Base-by-base conservation (phyloP, 805 yeast genomes). In the Pichia deserticola region DNA sequence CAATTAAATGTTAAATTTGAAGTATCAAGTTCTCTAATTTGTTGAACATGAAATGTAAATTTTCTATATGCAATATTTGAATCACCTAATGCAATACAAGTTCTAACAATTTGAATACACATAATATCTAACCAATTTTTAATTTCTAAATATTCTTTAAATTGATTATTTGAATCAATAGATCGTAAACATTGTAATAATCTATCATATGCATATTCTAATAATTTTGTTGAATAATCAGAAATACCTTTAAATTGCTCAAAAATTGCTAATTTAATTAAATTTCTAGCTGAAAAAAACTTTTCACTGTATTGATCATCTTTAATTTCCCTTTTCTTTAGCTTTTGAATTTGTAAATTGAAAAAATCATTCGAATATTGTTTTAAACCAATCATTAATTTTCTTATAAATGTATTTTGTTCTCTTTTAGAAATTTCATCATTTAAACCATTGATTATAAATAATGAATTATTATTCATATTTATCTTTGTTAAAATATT, bases 1-100 rank as follows among this genome's bases (percentile, higher is more conserved):
- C 95, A 86, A 39, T 72, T 62, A 29, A 20, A 27, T 5, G 37
- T 39, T 20, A 35, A 39, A 25, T 41, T 33, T 1, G 4, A 3
- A 3, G 3, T 3, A 42, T 46, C 43, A 7, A 50, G 12, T 11
- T 42, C 47, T 8, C 71, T 55, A 1, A 84, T 78, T 44, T 75
- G 76, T 34, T 73, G 72, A 1, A 85, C 59, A 66, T 88, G 96
- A 20, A 77, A 71, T 37, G 73, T 73, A 60, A 86, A 88, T 60
- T 81, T 84, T 51, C 75, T 70, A 57, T 79, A 77, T 0, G 90
- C 87, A 44, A 71, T 56, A 37, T 80, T 71, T 1, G 84, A 75
- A 52, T 77, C 79, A 40, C 78, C 85, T 12, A 78, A 51, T 12
- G 84, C 79, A 29, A 86, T 69, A 56, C 80, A 77, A 1, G 81